Evolutionary conservation across 2,329 filamentous ascomycete genomes (phyloP), one percentile per base, ranked within the genome.

Genomic region (Cladosporium colombiae): DNA sequence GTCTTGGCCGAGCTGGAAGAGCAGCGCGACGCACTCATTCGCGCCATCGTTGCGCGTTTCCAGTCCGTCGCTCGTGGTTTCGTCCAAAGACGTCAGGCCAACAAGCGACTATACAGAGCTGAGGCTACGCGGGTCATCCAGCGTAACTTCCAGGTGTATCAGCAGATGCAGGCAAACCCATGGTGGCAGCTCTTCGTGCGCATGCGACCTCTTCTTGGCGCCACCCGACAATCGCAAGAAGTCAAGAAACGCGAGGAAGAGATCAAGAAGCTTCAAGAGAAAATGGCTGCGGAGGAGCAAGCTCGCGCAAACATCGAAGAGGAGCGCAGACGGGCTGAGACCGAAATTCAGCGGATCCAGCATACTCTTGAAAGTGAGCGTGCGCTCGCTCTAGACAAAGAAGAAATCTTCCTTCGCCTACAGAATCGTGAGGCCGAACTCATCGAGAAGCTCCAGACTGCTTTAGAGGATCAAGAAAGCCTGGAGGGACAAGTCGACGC

Each of bases 401-500:
- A 99, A 76, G 95, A 99, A 74, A 99, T 99, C 67, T 99, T 98
- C 83, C 96, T 94, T 76, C 88, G 96, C n/a, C 83, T 99, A 25
- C 95, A 97, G 75, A 82, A 89, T 62, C 90, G 95, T n/a, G 95
- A 99, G 78, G 85, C 88, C 13, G 94, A 99, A 76, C 85, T 99
- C 4, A 91, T 90, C 62, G 96, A 99, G 74, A 97, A 98, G 80
- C 85, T 99, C 31, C 87, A 92, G 44, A 94, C 91, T 46, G 94
- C 94, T 33, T 88, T 98, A 67, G 91, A 96, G 25, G 96, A 99
- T 72, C 94, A 98, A 76, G 94, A 98, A 75, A 89, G 89, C 63
- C 85, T 99, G 0, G 95, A 99, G 78, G 93, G 96, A 69, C 93
- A 99, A 76, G 84, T 99, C 2, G 95, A 99, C 75, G 89, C 90